A percentile compares a stretch with the other conserved stretches of the same genome.
phyloP scores from a whole-genome alignment of 2,329 filamentous ascomycete genomes.

The Parastagonospora nodorum region DNA sequence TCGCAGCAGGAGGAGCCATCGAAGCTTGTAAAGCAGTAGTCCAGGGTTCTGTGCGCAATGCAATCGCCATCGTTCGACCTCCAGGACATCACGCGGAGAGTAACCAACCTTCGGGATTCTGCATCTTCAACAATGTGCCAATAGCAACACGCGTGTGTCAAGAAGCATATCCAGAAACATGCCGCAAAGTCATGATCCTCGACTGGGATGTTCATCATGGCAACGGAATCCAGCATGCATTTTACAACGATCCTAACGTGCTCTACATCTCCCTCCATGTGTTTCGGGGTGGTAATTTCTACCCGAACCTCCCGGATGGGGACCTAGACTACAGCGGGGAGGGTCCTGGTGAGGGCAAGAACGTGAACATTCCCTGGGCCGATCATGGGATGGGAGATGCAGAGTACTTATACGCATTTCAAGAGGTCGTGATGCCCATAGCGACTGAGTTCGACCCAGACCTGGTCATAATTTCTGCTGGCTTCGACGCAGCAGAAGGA shows the following conservation, averaged over 20 bases:
- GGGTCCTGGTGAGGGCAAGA: conserved; percentile 64
- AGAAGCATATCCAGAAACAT: conserved; percentile 74
- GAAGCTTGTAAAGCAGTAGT: conserved; percentile 95
- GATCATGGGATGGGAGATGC: conserved; percentile 85
- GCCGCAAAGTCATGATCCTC: conserved; percentile 87
- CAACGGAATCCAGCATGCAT: conserved; percentile 95
- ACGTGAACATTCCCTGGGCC: conserved; percentile 73
- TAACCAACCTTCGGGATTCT: conserved; percentile 88
- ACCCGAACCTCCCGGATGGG: conserved; percentile 69
- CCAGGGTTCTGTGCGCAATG: conserved; percentile 83
- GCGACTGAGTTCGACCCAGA: conserved; percentile 92
- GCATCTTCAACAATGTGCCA: conserved; percentile 96
- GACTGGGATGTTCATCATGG: conserved; percentile 86
- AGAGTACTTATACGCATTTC: conserved; percentile 95
- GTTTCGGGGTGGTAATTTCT: conserved; percentile 81
- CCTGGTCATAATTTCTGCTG: conserved; percentile 91
- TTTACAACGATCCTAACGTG: conserved; percentile 92
- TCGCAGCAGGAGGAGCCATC: conserved; percentile 91
- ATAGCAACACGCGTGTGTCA: conserved; percentile 91
- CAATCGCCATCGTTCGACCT: conserved; percentile 91
- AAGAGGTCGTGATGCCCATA: conserved; percentile 95
- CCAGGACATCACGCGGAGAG: conserved; percentile 95
- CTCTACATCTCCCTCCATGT: conserved; percentile 96
- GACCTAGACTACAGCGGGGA: conserved; percentile 64
- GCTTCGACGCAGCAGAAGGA: conserved; percentile 93